These are phyloP conservation scores for Chaetoceros muelleri DNA, from an alignment of 108 stramenopile genomes.

Conservation along the genomic window DNA sequence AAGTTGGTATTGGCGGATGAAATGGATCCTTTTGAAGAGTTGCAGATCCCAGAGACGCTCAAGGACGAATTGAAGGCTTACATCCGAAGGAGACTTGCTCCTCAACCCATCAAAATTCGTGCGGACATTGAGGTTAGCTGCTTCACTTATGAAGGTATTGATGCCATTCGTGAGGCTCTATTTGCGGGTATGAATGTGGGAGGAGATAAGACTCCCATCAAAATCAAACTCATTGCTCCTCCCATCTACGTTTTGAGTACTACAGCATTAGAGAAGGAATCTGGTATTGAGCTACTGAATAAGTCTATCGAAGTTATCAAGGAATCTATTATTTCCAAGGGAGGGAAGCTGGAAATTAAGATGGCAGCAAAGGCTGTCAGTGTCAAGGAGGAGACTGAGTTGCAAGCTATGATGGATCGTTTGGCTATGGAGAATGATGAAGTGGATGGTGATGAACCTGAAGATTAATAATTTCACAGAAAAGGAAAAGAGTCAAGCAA, in stretches of 20 bases:
- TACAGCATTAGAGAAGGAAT: conserved; percentile 93
- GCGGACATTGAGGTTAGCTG: conserved; percentile 98
- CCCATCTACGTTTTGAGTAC: conserved; percentile 95
- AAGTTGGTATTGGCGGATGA: conserved; percentile 87
- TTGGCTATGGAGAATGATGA: conserved; percentile 94
- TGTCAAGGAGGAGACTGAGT: conserved; percentile 94
- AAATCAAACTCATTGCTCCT: conserved; percentile 95
- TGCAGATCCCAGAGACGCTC: conserved; percentile 61
- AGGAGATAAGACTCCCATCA: conserved; percentile 71
- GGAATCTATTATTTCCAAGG: conserved; percentile 73
- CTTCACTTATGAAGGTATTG: conserved; percentile 98
- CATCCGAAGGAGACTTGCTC: conserved; percentile 86
- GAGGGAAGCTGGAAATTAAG: conserved; percentile 96
- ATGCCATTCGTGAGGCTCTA: conserved; percentile 95
- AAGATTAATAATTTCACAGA: conserved; percentile 60
- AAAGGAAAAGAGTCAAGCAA: too few species aligned
- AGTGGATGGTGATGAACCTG: conserved; percentile 94
- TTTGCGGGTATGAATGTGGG: conserved; percentile 86
- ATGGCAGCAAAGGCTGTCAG: conserved; percentile 98
- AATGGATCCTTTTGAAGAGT: conserved; percentile 58
- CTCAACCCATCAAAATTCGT: conserved; percentile 97
- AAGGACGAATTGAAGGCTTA: conserved; percentile 79
- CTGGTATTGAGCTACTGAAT: conserved; percentile 86
- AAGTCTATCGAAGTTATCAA: conserved; percentile 82
- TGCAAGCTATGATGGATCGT: conserved; percentile 96